A percentile compares a stretch with the other conserved stretches of the same genome.
Evolutionary conservation across 1,139 yeast genomes (phyloP).

Genomic region (Suhomyces maxii): DNA sequence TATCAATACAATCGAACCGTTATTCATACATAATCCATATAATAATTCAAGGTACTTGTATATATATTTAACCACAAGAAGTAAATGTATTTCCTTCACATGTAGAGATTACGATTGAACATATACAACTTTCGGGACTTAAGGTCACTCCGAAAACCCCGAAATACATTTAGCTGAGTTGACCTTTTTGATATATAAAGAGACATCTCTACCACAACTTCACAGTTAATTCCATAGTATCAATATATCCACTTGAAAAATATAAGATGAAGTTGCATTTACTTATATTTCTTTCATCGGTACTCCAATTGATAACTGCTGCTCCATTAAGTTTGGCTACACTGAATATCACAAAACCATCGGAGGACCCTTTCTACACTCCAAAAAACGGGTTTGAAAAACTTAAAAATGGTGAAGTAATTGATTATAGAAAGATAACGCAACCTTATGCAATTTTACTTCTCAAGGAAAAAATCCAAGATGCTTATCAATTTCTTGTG

Average conservation of each 20-base stretch:
- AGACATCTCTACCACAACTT: too few species aligned
- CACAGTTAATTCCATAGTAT: not conserved
- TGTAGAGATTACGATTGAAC: too few species aligned
- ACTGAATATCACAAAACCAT: not conserved
- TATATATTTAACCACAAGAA: too few species aligned
- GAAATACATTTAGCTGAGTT: too few species aligned
- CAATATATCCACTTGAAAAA: not conserved
- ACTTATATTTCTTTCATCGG: not conserved
- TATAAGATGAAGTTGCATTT: not conserved
- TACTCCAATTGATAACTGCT: not conserved
- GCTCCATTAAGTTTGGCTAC: not conserved
- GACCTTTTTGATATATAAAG: too few species aligned
- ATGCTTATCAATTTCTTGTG: conserved; percentile 33
- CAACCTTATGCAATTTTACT: not conserved
- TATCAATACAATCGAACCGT: too few species aligned
- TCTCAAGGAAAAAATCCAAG: conserved; percentile 16
- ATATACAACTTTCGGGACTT: too few species aligned
- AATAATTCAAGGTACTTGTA: too few species aligned
- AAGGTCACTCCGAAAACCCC: too few species aligned
- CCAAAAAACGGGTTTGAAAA: conserved; percentile 27
- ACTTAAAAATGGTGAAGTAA: conserved; percentile 25
- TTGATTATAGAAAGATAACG: conserved; percentile 20
- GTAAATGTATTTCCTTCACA: too few species aligned
- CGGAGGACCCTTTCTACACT: conserved; percentile 27
- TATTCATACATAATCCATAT: too few species aligned